Conservation (phyloP, 2,329 filamentous ascomycete genomes). For the Alternaria infectoria region DNA sequence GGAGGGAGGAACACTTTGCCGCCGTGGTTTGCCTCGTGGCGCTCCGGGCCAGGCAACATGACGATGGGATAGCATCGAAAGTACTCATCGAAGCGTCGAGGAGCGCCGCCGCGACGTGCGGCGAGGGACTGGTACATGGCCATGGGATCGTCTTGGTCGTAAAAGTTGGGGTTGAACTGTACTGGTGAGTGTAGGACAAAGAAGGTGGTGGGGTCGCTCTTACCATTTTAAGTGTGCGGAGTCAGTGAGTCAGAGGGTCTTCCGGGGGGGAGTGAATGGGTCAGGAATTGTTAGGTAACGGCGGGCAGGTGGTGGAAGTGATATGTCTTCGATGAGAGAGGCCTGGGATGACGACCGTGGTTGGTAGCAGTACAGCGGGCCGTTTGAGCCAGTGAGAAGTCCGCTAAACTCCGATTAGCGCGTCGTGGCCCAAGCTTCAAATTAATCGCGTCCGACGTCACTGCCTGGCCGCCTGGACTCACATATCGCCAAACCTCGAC, state of each 20-base stretch:
- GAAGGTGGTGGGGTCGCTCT: slow-evolving; percentile 28
- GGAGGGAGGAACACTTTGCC: slow-evolving; percentile 98
- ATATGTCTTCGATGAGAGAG: not conserved
- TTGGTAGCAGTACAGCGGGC: slow-evolving; percentile 27
- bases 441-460: slow-evolving; percentile 21
- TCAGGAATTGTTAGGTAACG: slow-evolving; percentile 13
- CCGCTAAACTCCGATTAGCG: slow-evolving; percentile 6
- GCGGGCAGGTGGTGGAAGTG: slow-evolving; percentile 20
- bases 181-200: slow-evolving; percentile 22
- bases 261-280: not conserved
- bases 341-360: slow-evolving; percentile 15
- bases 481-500: not conserved
- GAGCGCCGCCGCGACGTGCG: slow-evolving; percentile 54
- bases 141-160: slow-evolving; percentile 60
- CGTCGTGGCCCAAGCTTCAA: slow-evolving; percentile 28
- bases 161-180: slow-evolving; percentile 56
- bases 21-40: slow-evolving; percentile 90
- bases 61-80: slow-evolving; percentile 95
- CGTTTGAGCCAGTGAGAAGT: slow-evolving; percentile 14
- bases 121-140: slow-evolving; percentile 61
- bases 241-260: not conserved
- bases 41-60: slow-evolving; percentile 90
- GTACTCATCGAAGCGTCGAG: slow-evolving; percentile 94
- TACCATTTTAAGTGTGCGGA: slow-evolving; percentile 37
- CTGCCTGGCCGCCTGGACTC: slow-evolving; percentile 1